These are phyloP conservation scores for Onygenales sp. DNA, from an alignment of 2,329 filamentous ascomycete genomes.

Conservation along the genomic window DNA sequence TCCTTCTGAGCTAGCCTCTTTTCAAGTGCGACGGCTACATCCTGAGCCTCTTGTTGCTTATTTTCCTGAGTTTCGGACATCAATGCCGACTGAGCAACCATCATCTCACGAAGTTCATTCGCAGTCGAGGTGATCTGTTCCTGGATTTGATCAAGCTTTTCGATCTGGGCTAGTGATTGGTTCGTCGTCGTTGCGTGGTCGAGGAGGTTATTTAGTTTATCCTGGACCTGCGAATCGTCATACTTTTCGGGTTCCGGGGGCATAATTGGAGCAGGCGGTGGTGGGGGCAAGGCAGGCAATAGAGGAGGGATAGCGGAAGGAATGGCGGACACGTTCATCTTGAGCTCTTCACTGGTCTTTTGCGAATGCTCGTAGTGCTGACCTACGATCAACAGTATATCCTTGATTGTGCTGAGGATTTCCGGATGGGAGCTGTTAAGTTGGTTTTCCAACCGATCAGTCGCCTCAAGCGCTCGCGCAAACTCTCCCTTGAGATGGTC, in stretches of 20 bases:
- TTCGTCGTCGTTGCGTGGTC: constrained; percentile 47
- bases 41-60: constrained; percentile 68
- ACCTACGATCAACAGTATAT: constrained; percentile 71
- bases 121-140: constrained; percentile 77
- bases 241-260: constrained; percentile 39
- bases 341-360: constrained; percentile 52
- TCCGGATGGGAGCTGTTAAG: constrained; percentile 79
- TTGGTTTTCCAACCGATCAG: constrained; percentile 68
- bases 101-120: constrained; percentile 72
- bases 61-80: constrained; percentile 70
- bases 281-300: constrained; percentile 41
- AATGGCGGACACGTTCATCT: constrained; percentile 43
- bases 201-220: constrained; percentile 46
- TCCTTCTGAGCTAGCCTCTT: constrained; percentile 60
- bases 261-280: constrained; percentile 17
- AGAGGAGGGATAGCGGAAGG: constrained; percentile 46
- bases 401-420: constrained; percentile 74
- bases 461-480: constrained; percentile 60
- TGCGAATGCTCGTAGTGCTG: constrained; percentile 87
- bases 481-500: constrained; percentile 73
- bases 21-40: constrained; percentile 72
- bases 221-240: constrained; percentile 48
- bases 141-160: constrained; percentile 80
- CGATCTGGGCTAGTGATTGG: constrained; percentile 64
- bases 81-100: constrained; percentile 64